These are phyloP conservation scores for Phaffomyces opuntiae DNA, from an alignment of 805 yeast species.

Conservation along the genomic window DNA sequence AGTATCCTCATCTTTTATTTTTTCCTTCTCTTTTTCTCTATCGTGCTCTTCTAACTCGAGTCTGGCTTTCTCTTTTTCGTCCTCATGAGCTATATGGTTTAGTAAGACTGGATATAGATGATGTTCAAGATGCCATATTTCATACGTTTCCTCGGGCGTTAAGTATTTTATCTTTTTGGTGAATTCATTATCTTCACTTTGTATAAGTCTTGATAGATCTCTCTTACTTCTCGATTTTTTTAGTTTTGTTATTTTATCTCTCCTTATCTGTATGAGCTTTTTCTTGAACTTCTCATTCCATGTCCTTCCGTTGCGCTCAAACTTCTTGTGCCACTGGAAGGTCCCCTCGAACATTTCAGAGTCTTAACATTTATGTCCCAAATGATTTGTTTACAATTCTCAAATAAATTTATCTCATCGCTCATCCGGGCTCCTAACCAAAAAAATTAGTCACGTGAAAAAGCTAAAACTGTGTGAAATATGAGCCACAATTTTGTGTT, in stretches of 20 bases:
- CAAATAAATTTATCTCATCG: too few species aligned
- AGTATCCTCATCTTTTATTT: background rate
- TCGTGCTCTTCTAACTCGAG: conserved; percentile 5
- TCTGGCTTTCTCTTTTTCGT: background rate
- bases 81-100: background rate
- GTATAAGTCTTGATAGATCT: background rate
- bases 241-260: background rate
- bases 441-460: too few species aligned
- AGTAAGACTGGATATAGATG: conserved; percentile 8
- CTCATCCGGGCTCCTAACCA: too few species aligned
- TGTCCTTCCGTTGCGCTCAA: too few species aligned
- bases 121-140: conserved; percentile 17
- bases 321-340: too few species aligned
- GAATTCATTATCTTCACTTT: background rate
- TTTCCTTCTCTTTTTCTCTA: conserved; percentile 9
- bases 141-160: conserved; percentile 18
- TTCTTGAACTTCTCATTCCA: too few species aligned
- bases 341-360: too few species aligned
- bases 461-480: too few species aligned
- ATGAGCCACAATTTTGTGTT: too few species aligned
- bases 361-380: too few species aligned
- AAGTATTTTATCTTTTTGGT: conserved; percentile 1
- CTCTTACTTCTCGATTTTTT: background rate
- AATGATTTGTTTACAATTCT: too few species aligned
- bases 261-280: too few species aligned